These are phyloP conservation scores for Chloromonas sp. DNA, from an alignment of 163 green algal genomes.

Conservation along the genomic window DNA sequence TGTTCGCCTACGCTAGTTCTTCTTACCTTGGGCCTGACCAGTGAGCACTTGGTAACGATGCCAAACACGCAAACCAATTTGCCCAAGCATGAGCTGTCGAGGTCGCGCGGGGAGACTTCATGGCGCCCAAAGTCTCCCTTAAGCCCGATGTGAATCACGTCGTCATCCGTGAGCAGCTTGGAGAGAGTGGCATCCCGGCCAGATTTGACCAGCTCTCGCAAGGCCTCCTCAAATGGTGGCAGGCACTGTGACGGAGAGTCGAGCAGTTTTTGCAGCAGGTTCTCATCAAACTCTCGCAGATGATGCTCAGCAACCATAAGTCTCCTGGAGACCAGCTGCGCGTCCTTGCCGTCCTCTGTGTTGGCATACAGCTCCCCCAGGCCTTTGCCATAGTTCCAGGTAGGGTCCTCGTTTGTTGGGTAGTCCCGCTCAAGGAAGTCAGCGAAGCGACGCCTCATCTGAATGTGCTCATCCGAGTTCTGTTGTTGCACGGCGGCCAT, in stretches of 20 bases:
- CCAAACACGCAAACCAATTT: slow-evolving; percentile 85
- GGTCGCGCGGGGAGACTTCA: slow-evolving; percentile 76
- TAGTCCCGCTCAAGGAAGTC: slow-evolving; percentile 78
- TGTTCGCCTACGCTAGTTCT: neutral
- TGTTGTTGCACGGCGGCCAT: neutral
- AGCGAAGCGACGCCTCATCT: slow-evolving; percentile 67
- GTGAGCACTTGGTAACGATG: slow-evolving; percentile 91
- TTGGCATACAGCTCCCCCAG: slow-evolving; percentile 19
- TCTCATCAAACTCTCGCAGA: slow-evolving; percentile 32
- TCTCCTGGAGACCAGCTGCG: slow-evolving; percentile 20
- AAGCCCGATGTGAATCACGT: slow-evolving; percentile 70
- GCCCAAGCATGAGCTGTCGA: slow-evolving; percentile 71
- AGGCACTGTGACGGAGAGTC: slow-evolving; percentile 67
- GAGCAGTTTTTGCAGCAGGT: slow-evolving; percentile 51
- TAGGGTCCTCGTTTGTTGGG: slow-evolving; percentile 50
- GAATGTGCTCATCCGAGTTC: slow-evolving; percentile 44
- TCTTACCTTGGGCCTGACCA: slow-evolving; percentile 81
- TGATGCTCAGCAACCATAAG: slow-evolving; percentile 32
- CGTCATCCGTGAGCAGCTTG: slow-evolving; percentile 36
- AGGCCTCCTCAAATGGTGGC: slow-evolving; percentile 78
- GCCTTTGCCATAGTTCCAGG: slow-evolving; percentile 28
- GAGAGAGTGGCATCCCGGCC: slow-evolving; percentile 18
- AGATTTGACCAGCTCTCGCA: slow-evolving; percentile 70
- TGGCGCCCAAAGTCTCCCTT: slow-evolving; percentile 74
- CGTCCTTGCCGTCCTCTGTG: slow-evolving; percentile 23